Conservation (phyloP, 768 basidiomycete species). For the Cystobasidiopsis lactophilus region DNA sequence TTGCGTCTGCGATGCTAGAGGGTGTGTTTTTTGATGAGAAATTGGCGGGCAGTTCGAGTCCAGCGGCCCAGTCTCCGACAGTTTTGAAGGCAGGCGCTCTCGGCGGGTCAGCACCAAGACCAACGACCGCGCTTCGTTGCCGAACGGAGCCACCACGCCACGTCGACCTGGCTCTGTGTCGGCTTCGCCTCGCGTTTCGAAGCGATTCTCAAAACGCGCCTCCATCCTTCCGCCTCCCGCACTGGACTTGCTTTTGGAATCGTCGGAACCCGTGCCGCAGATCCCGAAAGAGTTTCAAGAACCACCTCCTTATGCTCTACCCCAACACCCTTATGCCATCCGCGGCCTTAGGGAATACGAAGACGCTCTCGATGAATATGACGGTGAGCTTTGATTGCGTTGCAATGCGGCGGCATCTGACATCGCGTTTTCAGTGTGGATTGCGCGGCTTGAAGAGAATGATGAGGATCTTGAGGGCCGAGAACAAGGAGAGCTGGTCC, state of each 20-base stretch:
- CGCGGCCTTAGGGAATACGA: slow-evolving; percentile 20
- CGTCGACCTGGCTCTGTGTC: not conserved
- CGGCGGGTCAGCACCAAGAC: not conserved
- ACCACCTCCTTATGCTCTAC: slow-evolving; percentile 17
- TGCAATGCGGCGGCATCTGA: no score
- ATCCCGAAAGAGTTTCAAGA: slow-evolving; percentile 15
- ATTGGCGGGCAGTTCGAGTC: not conserved
- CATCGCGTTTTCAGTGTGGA: not conserved
- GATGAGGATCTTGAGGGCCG: slow-evolving; percentile 1
- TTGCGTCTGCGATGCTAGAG: not conserved
- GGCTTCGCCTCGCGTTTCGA: slow-evolving; percentile 18
- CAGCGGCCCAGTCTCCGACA: not conserved
- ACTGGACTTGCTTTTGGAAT: slow-evolving; percentile 18
- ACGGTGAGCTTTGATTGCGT: no score
- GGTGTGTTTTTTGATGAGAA: no score
- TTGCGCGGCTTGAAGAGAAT: not conserved
- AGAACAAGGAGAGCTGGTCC: not conserved
- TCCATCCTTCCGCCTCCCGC: slow-evolving; percentile 23
- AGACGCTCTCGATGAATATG: slow-evolving; percentile 16
- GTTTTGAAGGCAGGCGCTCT: not conserved
- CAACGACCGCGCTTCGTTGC: not conserved
- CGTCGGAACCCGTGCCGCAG: slow-evolving; percentile 15
- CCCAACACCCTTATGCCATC: slow-evolving; percentile 20
- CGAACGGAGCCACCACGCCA: not conserved
- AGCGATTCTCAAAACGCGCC: slow-evolving; percentile 21